Evolutionary conservation across 345 rosid species (phyloP).

Genomic region (Bruguiera gymnorhiza): DNA sequence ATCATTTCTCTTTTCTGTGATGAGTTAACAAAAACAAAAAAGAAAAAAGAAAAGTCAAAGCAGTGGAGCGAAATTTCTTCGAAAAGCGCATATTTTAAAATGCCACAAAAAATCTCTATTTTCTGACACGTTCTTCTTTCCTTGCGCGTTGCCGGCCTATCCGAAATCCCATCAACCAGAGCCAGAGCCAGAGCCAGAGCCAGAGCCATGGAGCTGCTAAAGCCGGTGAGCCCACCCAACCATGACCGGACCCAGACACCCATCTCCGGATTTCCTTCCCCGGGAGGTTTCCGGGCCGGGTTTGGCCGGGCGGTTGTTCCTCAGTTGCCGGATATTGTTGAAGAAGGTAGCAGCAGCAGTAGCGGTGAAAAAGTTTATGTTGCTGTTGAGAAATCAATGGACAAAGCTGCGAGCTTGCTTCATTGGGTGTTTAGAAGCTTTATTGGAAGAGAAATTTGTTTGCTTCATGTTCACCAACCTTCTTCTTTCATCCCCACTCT

Average conservation of each 20-base stretch:
- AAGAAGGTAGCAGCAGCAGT: constrained; percentile 19
- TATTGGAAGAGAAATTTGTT: constrained; percentile 39
- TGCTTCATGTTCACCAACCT: constrained; percentile 62
- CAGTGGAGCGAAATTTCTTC: no score
- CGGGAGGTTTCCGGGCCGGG: constrained; percentile 12
- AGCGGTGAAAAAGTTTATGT: constrained; percentile 45
- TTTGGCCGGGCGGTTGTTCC: constrained; percentile 7
- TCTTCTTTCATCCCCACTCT: constrained; percentile 64
- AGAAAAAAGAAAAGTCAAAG: no score
- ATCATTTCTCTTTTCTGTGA: no score
- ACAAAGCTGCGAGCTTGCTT: constrained; percentile 45
- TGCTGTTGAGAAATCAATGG: constrained; percentile 52
- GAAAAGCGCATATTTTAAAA: no score
- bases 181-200: neutral
- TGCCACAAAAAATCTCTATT: no score
- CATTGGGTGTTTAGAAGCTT: constrained; percentile 45
- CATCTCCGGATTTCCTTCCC: constrained; percentile 20
- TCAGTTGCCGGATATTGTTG: constrained; percentile 30
- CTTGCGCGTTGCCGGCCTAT: no score
- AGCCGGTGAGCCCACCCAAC: constrained; percentile 26
- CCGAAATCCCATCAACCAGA: neutral
- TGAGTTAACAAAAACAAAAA: no score
- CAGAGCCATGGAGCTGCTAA: constrained; percentile 39
- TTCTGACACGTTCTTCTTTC: no score
- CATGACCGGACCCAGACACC: constrained; percentile 14